A percentile compares a stretch with the other conserved stretches of the same genome.
Conservation (phyloP, 345 rosid species). For the Firmiana major region DNA sequence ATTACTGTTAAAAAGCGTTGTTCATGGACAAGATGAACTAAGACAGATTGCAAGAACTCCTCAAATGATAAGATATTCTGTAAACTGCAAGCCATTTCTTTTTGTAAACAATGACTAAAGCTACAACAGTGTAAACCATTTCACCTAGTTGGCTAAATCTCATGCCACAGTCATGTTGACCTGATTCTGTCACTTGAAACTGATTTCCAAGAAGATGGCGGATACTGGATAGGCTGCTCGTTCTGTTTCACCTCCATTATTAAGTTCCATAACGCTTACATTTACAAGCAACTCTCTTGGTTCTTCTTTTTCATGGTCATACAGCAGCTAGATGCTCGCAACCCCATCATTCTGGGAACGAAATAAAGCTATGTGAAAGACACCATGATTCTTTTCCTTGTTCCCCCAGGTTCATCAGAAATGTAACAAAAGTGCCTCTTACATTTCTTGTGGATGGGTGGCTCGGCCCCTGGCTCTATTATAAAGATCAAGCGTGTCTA, state of each 20-base stretch:
- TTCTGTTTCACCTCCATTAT: background rate
- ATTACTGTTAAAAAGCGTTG: background rate
- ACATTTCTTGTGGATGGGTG: slow-evolving; percentile 34
- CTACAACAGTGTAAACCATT: background rate
- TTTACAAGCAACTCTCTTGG: slow-evolving; percentile 5
- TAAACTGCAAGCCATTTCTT: slow-evolving; percentile 6
- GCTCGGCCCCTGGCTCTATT: slow-evolving; percentile 50
- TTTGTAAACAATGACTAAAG: slow-evolving; percentile 4
- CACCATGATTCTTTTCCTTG: slow-evolving; percentile 9
- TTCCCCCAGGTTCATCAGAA: slow-evolving; percentile 1
- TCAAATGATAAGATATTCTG: background rate
- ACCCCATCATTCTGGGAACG: background rate
- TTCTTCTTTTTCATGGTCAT: background rate
- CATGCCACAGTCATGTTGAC: background rate
- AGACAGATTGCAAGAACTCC: background rate
- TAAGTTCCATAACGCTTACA: background rate
- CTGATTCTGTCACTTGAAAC: background rate
- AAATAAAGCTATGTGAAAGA: slow-evolving; percentile 12
- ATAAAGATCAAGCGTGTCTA: slow-evolving; percentile 69
- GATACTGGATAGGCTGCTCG: background rate
- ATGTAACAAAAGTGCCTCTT: slow-evolving; percentile 7
- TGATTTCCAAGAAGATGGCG: background rate
- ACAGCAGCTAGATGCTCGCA: background rate
- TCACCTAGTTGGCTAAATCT: background rate
- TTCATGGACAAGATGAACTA: slow-evolving; percentile 15